These are phyloP conservation scores for Fusarium circinatum DNA, from an alignment of 2,329 filamentous ascomycete species.

Conservation along the genomic window DNA sequence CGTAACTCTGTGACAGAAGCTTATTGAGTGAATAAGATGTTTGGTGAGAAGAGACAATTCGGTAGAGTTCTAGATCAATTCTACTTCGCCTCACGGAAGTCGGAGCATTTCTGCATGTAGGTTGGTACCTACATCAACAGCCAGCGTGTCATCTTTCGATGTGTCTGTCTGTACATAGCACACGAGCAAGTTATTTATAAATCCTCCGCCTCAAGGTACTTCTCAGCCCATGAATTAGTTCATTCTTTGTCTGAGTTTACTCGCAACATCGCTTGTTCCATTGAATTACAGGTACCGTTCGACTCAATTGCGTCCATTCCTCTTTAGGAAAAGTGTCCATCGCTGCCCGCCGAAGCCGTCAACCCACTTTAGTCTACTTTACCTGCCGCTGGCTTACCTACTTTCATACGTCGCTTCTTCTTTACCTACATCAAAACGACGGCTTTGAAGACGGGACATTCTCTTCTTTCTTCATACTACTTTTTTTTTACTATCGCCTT, in stretches of 20 bases:
- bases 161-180: not conserved
- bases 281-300: conserved; percentile 32
- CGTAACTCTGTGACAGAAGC: not conserved
- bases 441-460: not conserved
- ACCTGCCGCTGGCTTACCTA: conserved; percentile 17
- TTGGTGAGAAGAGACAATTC: not conserved
- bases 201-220: not conserved
- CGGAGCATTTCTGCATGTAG: conserved; percentile 4
- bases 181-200: conserved; percentile 3
- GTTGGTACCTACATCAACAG: conserved; percentile 21
- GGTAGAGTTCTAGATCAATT: conserved; percentile 19
- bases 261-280: not conserved
- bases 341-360: conserved; percentile 37
- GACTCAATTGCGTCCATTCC: conserved; percentile 15
- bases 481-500: not conserved
- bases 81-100: conserved; percentile 33
- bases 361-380: conserved; percentile 39
- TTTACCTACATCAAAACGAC: conserved; percentile 7
- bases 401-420: conserved; percentile 41
- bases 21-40: not conserved
- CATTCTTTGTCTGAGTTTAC: not conserved
- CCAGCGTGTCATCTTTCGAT: conserved; percentile 44
- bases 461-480: not conserved
- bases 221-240: not conserved
- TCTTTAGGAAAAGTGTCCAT: conserved; percentile 19